Conservation (phyloP, 208 protist species). For the Acanthamoeba royreba region DNA sequence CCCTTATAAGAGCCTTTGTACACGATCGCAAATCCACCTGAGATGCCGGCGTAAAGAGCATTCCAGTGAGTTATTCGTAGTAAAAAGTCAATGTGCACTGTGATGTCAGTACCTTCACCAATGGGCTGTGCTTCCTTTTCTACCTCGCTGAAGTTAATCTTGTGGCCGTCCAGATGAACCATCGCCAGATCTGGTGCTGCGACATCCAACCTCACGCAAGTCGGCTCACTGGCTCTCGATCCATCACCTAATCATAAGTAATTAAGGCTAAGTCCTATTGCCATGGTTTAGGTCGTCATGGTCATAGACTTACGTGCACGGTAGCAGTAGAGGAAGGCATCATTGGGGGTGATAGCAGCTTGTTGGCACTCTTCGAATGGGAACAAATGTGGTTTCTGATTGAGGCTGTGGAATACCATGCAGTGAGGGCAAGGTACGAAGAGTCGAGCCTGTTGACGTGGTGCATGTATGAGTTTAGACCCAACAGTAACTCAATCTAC, state of each 20-base stretch:
- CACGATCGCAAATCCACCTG: constrained; percentile 6
- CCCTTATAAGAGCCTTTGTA: not conserved
- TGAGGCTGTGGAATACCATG: not conserved
- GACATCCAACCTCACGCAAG: not conserved
- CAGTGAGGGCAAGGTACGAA: not conserved
- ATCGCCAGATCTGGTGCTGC: not conserved
- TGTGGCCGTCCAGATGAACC: not conserved
- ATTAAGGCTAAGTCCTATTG: too few species aligned
- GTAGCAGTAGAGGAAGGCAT: not conserved
- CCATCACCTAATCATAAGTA: too few species aligned
- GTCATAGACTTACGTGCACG: not conserved
- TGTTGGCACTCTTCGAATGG: not conserved
- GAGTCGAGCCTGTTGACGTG: not conserved
- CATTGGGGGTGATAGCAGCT: not conserved
- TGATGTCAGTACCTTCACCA: not conserved
- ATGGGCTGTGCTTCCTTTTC: not conserved
- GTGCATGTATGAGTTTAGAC: too few species aligned
- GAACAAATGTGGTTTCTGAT: not conserved
- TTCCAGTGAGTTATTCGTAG: too few species aligned
- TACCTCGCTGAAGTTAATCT: not conserved
- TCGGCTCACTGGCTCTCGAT: too few species aligned
- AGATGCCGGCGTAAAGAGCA: too few species aligned
- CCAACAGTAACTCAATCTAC: too few species aligned
- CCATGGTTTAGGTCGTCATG: too few species aligned
- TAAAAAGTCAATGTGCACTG: too few species aligned